These are phyloP conservation scores for Boeremia lycopersici DNA, from an alignment of 2,329 filamentous ascomycete genomes.

Conservation along the genomic window DNA sequence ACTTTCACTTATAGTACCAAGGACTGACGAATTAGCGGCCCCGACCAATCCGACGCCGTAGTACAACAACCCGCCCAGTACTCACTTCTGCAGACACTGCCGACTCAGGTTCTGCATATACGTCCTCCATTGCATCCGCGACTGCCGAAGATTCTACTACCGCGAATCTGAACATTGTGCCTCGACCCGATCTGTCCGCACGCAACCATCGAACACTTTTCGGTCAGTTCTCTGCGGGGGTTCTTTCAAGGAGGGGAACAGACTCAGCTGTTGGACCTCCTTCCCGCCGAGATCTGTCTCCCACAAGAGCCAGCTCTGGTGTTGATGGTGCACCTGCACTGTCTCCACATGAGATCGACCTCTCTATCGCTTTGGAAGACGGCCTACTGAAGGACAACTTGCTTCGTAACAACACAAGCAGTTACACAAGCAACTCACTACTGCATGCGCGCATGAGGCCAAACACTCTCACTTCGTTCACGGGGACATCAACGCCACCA, in stretches of 20 bases:
- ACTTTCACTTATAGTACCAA: not conserved
- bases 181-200: not conserved
- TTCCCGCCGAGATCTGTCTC: constrained; percentile 3
- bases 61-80: constrained; percentile 3
- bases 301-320: not conserved
- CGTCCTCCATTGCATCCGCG: not conserved
- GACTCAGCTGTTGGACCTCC: constrained; percentile 14
- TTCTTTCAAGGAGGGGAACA: not conserved
- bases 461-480: not conserved
- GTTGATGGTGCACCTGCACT: not conserved
- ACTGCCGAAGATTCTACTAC: not conserved
- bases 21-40: constrained; percentile 15
- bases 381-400: constrained; percentile 11
- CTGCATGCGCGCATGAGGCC: not conserved
- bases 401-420: not conserved
- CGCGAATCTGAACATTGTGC: not conserved
- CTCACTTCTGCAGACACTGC: not conserved
- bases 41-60: constrained; percentile 5
- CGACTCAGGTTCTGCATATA: not conserved
- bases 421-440: not conserved
- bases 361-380: constrained; percentile 20
- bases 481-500: not conserved
- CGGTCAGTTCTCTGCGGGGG: not conserved
- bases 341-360: constrained; percentile 9
- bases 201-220: not conserved